Percentiles rank a stretch among this genome's conserved stretches.
Conservation (phyloP, 345 rosid species). For the Populus nigra region DNA sequence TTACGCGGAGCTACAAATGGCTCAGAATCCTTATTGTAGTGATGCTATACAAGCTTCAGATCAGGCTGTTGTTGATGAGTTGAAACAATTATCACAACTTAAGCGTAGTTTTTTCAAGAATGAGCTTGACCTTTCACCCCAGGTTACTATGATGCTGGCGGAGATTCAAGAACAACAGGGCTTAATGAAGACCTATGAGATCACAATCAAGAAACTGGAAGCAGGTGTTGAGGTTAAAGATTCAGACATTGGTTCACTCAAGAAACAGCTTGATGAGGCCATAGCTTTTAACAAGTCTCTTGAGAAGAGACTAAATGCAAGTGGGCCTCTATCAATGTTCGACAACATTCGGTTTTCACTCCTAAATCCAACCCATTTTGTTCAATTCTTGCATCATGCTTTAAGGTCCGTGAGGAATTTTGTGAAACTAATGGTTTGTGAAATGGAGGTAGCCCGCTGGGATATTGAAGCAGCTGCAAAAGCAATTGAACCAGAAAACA, state of each 20-base stretch:
- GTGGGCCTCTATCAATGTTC: constrained; percentile 56
- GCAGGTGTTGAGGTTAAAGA: constrained; percentile 44
- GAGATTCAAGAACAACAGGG: constrained; percentile 98
- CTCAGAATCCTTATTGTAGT: constrained; percentile 76
- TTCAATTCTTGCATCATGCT: constrained; percentile 50
- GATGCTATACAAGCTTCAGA: constrained; percentile 79
- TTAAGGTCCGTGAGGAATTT: constrained; percentile 60
- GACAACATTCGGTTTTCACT: constrained; percentile 42
- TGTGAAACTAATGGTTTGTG: constrained; percentile 61
- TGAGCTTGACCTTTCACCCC: constrained; percentile 76
- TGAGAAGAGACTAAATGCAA: constrained; percentile 62
- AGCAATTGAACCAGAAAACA: constrained; percentile 46
- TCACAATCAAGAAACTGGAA: constrained; percentile 72
- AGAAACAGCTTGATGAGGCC: constrained; percentile 35
- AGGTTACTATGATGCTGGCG: constrained; percentile 80
- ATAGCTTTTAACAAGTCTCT: constrained; percentile 44
- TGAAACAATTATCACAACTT: constrained; percentile 63
- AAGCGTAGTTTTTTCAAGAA: constrained; percentile 63
- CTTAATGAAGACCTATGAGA: constrained; percentile 78
- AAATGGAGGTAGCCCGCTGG: constrained; percentile 83
- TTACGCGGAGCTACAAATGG: constrained; percentile 91
- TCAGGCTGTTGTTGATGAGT: constrained; percentile 80
- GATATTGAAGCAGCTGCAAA: constrained; percentile 72
- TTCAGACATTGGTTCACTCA: constrained; percentile 34
- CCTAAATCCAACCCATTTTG: constrained; percentile 49